These are phyloP conservation scores for Arthroderma uncinatum DNA, from an alignment of 2,329 filamentous ascomycete genomes.

Conservation along the genomic window DNA sequence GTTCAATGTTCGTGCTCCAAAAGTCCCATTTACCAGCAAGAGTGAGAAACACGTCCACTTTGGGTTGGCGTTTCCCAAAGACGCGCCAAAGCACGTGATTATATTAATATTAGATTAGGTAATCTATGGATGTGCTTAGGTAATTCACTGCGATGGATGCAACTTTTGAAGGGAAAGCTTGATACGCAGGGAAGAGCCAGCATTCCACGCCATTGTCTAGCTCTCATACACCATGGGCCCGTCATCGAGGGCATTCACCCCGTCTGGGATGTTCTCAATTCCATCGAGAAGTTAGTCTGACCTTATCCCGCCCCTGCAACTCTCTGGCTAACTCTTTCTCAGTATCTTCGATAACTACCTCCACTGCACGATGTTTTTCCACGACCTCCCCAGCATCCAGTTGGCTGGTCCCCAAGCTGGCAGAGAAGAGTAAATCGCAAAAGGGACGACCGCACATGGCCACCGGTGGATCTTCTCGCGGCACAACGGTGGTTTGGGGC, in stretches of 20 bases:
- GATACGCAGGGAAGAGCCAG: not conserved
- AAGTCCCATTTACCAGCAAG: not conserved
- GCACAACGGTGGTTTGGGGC: slow-evolving; percentile 92
- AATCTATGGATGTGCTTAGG: not conserved
- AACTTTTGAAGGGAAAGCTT: not conserved
- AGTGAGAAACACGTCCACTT: slow-evolving; percentile 3
- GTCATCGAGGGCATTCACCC: slow-evolving; percentile 27
- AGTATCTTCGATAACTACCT: slow-evolving; percentile 20
- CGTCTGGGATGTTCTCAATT: slow-evolving; percentile 26
- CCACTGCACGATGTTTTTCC: slow-evolving; percentile 56
- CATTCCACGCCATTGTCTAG: not conserved
- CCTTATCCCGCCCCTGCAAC: not conserved
- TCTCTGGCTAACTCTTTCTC: slow-evolving; percentile 16
- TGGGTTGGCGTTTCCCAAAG: not conserved
- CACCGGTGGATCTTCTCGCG: slow-evolving; percentile 81
- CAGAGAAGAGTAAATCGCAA: slow-evolving; percentile 74
- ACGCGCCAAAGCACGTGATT: slow-evolving; percentile 14
- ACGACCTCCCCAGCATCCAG: slow-evolving; percentile 51
- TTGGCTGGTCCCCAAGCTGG: slow-evolving; percentile 73
- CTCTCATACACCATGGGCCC: slow-evolving; percentile 22
- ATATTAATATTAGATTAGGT: slow-evolving; percentile 2
- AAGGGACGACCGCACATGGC: slow-evolving; percentile 81
- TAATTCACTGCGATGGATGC: not conserved
- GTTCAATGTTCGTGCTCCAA: not conserved
- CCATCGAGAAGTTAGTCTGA: slow-evolving; percentile 26